These are phyloP conservation scores for Teratosphaeria destructans DNA, from an alignment of 2,329 filamentous ascomycete genomes.

Conservation along the genomic window DNA sequence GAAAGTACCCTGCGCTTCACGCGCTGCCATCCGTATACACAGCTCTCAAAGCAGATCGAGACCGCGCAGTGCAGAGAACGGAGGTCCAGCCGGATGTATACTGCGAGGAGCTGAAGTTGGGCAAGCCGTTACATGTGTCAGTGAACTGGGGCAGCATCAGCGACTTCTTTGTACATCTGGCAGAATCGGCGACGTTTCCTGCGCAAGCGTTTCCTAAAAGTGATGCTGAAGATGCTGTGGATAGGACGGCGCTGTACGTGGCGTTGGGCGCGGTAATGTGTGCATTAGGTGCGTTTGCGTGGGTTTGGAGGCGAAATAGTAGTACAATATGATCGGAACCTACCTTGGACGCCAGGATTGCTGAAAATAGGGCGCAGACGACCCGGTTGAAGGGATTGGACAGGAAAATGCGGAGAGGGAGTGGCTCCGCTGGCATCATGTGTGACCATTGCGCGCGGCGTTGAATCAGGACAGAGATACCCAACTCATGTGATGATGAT, in stretches of 20 bases:
- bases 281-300: conserved; percentile 47
- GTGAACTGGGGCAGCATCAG: conserved; percentile 90
- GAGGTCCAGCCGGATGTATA: conserved; percentile 89
- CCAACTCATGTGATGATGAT: neutral
- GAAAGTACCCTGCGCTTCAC: conserved; percentile 71
- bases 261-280: conserved; percentile 62
- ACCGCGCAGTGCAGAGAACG: conserved; percentile 91
- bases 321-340: neutral
- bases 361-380: neutral
- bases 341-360: neutral
- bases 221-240: conserved; percentile 56
- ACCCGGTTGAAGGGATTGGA: neutral
- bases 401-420: neutral
- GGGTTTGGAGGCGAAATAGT: conserved; percentile 47
- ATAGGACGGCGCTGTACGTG: conserved; percentile 77
- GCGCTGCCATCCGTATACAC: conserved; percentile 87
- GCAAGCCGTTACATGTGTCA: conserved; percentile 84
- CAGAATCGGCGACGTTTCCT: conserved; percentile 84
- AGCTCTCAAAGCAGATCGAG: conserved; percentile 86
- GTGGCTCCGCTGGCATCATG: neutral
- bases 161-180: conserved; percentile 83
- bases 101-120: conserved; percentile 75
- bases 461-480: neutral
- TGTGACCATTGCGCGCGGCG: neutral
- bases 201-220: conserved; percentile 80